Conservation (phyloP, 1,284 basidiomycete genomes). For the Lignosus rhinocerotis region DNA sequence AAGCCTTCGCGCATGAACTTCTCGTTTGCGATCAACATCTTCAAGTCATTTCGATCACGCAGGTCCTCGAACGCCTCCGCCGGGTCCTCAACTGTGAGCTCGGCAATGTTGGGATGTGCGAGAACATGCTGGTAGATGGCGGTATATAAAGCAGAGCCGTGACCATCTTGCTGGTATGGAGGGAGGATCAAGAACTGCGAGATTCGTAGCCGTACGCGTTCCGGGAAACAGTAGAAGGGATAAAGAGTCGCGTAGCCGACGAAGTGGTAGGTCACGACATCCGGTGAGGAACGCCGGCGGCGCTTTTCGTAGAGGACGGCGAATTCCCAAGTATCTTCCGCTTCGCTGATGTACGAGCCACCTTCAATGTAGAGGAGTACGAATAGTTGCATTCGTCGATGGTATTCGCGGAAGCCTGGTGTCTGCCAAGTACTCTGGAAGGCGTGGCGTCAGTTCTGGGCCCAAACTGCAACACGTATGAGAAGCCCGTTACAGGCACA, state of each 20-base stretch:
- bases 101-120: slow-evolving; percentile 68
- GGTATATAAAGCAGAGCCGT: slow-evolving; percentile 89
- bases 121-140: slow-evolving; percentile 84
- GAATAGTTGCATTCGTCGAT: slow-evolving; percentile 93
- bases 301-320: slow-evolving; percentile 85
- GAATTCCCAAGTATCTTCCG: slow-evolving; percentile 90
- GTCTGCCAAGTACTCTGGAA: slow-evolving; percentile 78
- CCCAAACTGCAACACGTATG: background rate
- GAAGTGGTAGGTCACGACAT: slow-evolving; percentile 79
- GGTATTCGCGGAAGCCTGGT: slow-evolving; percentile 90
- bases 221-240: slow-evolving; percentile 92
- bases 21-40: slow-evolving; percentile 70
- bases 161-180: slow-evolving; percentile 87
- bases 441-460: slow-evolving; percentile 1
- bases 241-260: slow-evolving; percentile 91
- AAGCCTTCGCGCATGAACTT: slow-evolving; percentile 71
- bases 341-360: slow-evolving; percentile 90
- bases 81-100: slow-evolving; percentile 96
- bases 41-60: slow-evolving; percentile 89
- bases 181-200: slow-evolving; percentile 95
- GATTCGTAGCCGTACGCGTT: slow-evolving; percentile 80
- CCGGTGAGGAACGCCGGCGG: slow-evolving; percentile 52
- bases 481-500: background rate
- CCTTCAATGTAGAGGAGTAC: slow-evolving; percentile 95
- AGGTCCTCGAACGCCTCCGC: slow-evolving; percentile 96